Percentiles rank a stretch among this genome's conserved stretches.
These are phyloP conservation scores for Hyaloscypha variabilis DNA, from an alignment of 495 filamentous ascomycete genomes.

Conservation along the genomic window DNA sequence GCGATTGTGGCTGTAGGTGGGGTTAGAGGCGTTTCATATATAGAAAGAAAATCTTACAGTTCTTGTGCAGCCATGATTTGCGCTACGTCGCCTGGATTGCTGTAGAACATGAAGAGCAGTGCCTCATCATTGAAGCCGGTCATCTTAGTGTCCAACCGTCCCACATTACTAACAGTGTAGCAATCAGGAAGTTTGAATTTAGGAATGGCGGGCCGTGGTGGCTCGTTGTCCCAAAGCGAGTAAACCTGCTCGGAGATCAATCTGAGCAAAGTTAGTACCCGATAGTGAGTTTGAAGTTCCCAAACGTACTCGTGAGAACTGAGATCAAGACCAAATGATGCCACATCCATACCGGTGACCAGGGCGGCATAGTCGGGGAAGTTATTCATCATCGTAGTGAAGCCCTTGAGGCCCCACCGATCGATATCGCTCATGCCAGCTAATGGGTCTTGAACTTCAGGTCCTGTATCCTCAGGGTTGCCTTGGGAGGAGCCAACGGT, in stretches of 20 bases:
- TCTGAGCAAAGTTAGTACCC: slow-evolving; percentile 16
- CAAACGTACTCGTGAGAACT: slow-evolving; percentile 72
- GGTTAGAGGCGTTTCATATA: neutral
- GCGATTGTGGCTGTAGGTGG: slow-evolving; percentile 51
- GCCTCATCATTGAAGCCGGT: slow-evolving; percentile 87
- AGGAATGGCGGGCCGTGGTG: slow-evolving; percentile 72
- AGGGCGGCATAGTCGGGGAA: slow-evolving; percentile 76
- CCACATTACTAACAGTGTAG: slow-evolving; percentile 87
- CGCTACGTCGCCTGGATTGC: slow-evolving; percentile 78
- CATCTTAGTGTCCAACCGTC: slow-evolving; percentile 76
- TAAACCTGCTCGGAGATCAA: slow-evolving; percentile 50
- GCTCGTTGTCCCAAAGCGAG: slow-evolving; percentile 71
- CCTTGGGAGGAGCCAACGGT: slow-evolving; percentile 43
- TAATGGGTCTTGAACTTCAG: slow-evolving; percentile 56
- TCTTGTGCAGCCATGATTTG: slow-evolving; percentile 85
- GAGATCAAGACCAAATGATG: slow-evolving; percentile 75
- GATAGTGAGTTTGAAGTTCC: neutral
- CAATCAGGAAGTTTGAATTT: slow-evolving; percentile 80
- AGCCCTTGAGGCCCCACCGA: slow-evolving; percentile 77
- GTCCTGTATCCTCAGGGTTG: slow-evolving; percentile 46
- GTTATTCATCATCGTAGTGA: slow-evolving; percentile 77
- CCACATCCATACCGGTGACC: slow-evolving; percentile 78
- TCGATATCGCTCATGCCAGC: slow-evolving; percentile 79
- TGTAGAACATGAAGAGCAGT: slow-evolving; percentile 94
- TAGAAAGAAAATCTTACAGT: slow-evolving; percentile 51